Percentiles rank a stretch among this genome's conserved stretches.
Evolutionary conservation across 2,329 filamentous ascomycete genomes (phyloP).

Genomic region (Fusarium oligoseptatum): DNA sequence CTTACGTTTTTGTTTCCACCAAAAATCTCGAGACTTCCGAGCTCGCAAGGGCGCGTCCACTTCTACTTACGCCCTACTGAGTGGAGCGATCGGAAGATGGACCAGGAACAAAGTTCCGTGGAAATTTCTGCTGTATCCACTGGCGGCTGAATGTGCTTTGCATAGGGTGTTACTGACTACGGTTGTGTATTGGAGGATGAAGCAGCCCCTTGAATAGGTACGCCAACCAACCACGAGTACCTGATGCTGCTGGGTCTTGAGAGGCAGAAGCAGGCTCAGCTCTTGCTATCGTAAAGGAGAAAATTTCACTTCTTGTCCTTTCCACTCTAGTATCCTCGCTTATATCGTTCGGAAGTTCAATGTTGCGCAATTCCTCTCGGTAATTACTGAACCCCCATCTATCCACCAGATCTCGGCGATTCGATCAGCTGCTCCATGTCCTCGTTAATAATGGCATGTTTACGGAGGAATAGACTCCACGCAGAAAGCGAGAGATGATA

Average conservation of each 20-base stretch:
- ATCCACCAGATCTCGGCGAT: not conserved
- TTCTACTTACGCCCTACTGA: not conserved
- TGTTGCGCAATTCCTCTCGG: not conserved
- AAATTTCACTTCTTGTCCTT: not conserved
- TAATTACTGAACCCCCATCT: not conserved
- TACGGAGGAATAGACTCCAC: not conserved
- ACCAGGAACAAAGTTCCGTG: not conserved
- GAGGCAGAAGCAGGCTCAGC: not conserved
- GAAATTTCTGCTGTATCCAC: not conserved
- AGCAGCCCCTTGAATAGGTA: not conserved
- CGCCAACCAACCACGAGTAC: not conserved
- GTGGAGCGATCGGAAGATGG: not conserved
- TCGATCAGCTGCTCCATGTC: not conserved
- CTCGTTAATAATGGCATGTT: not conserved
- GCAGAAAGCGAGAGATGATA: not conserved
- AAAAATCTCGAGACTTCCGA: not conserved
- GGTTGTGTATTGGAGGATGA: not conserved
- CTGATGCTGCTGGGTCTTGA: not conserved
- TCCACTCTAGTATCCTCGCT: not conserved
- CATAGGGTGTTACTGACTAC: not conserved
- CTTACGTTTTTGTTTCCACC: conserved; percentile 1
- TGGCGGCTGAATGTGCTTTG: not conserved
- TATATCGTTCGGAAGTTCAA: not conserved
- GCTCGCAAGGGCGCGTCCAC: not conserved
- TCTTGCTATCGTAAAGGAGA: not conserved